A percentile compares a stretch with the other conserved stretches of the same genome.
Conservation (phyloP, 2,329 filamentous ascomycete genomes). For the Graphilbum ipis-grandicollis region DNA sequence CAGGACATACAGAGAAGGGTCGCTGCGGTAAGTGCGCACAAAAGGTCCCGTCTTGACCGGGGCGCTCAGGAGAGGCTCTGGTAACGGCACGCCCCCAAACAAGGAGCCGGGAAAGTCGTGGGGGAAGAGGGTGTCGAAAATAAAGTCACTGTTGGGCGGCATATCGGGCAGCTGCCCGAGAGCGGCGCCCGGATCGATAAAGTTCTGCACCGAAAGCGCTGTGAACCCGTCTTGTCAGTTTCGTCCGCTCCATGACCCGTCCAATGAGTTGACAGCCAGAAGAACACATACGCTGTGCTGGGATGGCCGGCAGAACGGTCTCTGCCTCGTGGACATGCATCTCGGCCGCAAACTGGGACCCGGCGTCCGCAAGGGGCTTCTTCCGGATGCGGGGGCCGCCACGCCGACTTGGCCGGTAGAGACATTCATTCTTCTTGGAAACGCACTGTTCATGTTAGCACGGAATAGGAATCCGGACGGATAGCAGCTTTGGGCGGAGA, state of each 20-base stretch:
- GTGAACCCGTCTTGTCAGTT: too few species aligned
- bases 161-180: conserved; percentile 27
- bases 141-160: conserved; percentile 27
- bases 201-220: conserved; percentile 20
- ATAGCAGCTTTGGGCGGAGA: too few species aligned
- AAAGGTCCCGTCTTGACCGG: conserved; percentile 13
- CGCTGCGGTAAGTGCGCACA: conserved; percentile 23
- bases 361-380: conserved; percentile 11
- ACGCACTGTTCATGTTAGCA: conserved; percentile 15
- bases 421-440: conserved; percentile 21
- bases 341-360: conserved; percentile 17
- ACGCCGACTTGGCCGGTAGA: conserved; percentile 24
- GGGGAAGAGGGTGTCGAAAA: conserved; percentile 26
- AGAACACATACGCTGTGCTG: conserved; percentile 3
- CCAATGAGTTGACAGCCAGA: background rate
- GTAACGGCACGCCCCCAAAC: conserved; percentile 7
- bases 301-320: conserved; percentile 11
- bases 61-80: conserved; percentile 6
- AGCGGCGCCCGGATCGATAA: conserved; percentile 28
- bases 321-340: conserved; percentile 7
- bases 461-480: background rate
- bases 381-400: conserved; percentile 25
- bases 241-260: too few species aligned
- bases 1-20: conserved; percentile 22
- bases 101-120: conserved; percentile 7